phyloP scores from a whole-genome alignment of 1,284 basidiomycete species.

The Thelephora terrestris region DNA sequence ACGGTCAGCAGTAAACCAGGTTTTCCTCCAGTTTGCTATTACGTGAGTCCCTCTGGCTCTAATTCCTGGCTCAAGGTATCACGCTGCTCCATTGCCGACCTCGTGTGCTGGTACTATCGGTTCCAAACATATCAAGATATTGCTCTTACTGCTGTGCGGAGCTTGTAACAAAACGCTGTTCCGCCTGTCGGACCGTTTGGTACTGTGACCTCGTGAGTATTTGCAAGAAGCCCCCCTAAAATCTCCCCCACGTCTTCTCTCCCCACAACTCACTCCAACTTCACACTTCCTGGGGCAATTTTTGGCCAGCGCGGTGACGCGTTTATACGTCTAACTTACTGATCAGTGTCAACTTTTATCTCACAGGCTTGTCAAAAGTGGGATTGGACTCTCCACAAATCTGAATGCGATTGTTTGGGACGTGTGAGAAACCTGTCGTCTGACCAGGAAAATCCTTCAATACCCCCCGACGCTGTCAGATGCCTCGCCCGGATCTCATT shows the following conservation, averaged over 20 bases:
- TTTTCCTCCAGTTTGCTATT: conserved; percentile 14
- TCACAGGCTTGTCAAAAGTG: conserved; percentile 61
- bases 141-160: conserved; percentile 60
- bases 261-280: not conserved
- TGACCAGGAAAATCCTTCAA: conserved; percentile 22
- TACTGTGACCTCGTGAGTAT: conserved; percentile 62
- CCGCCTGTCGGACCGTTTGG: conserved; percentile 52
- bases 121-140: conserved; percentile 42
- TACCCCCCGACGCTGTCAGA: conserved; percentile 67
- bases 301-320: no score
- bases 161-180: conserved; percentile 51
- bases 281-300: no score
- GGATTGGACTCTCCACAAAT: conserved; percentile 73
- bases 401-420: conserved; percentile 64
- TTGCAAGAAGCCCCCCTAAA: not conserved
- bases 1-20: conserved; percentile 28
- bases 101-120: conserved; percentile 57
- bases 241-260: not conserved
- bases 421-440: conserved; percentile 45
- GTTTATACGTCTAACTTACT: not conserved
- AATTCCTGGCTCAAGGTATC: conserved; percentile 35
- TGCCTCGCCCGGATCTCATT: conserved; percentile 71
- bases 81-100: conserved; percentile 48
- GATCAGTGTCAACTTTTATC: conserved; percentile 2
- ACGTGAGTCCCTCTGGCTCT: conserved; percentile 1